Evolutionary conservation across 805 yeast species (phyloP), one percentile per base, ranked within the genome.

Genomic region (Lipomyces sp.): DNA sequence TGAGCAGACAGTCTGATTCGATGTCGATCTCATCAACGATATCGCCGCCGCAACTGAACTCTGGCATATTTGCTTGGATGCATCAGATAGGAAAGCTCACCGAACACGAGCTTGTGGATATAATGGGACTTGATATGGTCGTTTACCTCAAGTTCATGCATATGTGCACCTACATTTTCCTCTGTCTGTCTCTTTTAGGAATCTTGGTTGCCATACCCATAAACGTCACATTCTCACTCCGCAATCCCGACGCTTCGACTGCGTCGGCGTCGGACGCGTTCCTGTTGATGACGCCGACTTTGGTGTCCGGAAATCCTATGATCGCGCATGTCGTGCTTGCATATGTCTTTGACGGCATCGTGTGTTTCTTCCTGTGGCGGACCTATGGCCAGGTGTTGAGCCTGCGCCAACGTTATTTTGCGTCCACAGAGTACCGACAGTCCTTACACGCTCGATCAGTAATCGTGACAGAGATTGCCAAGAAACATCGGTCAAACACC

Each of bases 71-170:
- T 32, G 39, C 45, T 5, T 77, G 80, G 77, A 59, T 77, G 13
- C 48, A 39, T 42, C 66, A 60, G 34, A 63, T 75, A 15, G 72
- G 70, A 62, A 35, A 45, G 1, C 56, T 70, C 7, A 58, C 60
- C 8, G 78, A 76, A 35, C 64, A 63, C 0, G 75, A 74, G 18
- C 60, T 77, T n/a, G 60, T 73, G 2, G 71, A 70, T 4, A 59
- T 67, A 15, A 63, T 75, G 6, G 82, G 82, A 1, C 70, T 79
- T 10, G 82, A 79, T 59, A 79, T 80, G 11, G 76, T 74, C 2
- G 68, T 77, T 0, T 76, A 72, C 59, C 61, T 79, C 33, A 70
- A 75, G 30, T 76, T 77, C 53, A 64, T 73, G 32, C 68, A 64
- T 13, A 77, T 78, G 80, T 66, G 74, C 45, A 71, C 79, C 18